These are phyloP conservation scores for Penicillium desertorum DNA, from an alignment of 495 filamentous ascomycete species.

Conservation along the genomic window DNA sequence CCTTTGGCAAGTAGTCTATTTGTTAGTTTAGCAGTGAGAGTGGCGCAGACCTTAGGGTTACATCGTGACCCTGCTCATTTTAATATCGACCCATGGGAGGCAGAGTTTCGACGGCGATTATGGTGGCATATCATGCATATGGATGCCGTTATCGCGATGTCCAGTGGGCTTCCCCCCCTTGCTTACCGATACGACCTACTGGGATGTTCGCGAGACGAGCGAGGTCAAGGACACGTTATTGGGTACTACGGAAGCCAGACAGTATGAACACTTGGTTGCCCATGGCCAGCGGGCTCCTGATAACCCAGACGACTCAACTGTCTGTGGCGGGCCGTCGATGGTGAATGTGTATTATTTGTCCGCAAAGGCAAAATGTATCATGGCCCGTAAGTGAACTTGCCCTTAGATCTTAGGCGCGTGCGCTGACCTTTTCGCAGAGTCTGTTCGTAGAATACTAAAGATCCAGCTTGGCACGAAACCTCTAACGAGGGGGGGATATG, in stretches of 20 bases:
- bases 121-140: constrained; percentile 76
- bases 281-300: constrained; percentile 36
- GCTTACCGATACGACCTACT: constrained; percentile 47
- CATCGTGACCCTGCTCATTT: constrained; percentile 68
- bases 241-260: constrained; percentile 41
- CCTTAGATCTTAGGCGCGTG: background rate
- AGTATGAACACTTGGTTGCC: constrained; percentile 29
- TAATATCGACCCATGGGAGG: constrained; percentile 61
- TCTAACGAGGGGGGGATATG: constrained; percentile 44
- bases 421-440: constrained; percentile 28
- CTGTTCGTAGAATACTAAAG: constrained; percentile 44
- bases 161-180: constrained; percentile 46
- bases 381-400: constrained; percentile 41
- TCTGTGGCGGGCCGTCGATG: constrained; percentile 47
- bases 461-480: constrained; percentile 49
- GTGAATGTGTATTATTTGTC: constrained; percentile 52
- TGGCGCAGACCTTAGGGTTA: constrained; percentile 70
- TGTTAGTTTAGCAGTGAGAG: constrained; percentile 57
- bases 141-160: constrained; percentile 55
- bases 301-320: constrained; percentile 45
- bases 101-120: constrained; percentile 65
- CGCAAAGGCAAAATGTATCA: constrained; percentile 47
- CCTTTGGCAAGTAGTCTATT: constrained; percentile 50
- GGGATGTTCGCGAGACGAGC: constrained; percentile 47
- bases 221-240: constrained; percentile 49